These are phyloP conservation scores for Exophiala sideris DNA, from an alignment of 2,329 filamentous ascomycete species.

Conservation along the genomic window DNA sequence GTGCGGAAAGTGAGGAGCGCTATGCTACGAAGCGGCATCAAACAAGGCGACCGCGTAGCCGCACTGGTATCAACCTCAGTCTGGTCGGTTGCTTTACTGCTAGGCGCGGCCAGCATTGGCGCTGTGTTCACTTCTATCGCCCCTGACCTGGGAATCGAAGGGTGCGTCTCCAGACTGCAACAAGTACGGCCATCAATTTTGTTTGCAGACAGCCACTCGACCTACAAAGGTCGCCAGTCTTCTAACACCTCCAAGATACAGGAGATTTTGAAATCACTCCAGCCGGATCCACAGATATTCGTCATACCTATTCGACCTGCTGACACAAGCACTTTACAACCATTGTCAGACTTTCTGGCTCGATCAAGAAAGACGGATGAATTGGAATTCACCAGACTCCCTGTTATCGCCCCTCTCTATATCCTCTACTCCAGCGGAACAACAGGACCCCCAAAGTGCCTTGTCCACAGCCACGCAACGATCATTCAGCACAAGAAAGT, in stretches of 20 bases:
- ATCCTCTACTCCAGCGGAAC: constrained; percentile 45
- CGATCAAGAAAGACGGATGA: constrained; percentile 30
- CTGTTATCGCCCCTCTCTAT: constrained; percentile 42
- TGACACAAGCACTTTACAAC: background rate
- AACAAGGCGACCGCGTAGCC: constrained; percentile 39
- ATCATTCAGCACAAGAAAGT: constrained; percentile 45
- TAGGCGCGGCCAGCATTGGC: constrained; percentile 40
- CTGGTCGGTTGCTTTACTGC: constrained; percentile 40
- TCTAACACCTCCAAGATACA: constrained; percentile 9
- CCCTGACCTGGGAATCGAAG: constrained; percentile 38
- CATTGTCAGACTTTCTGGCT: constrained; percentile 29
- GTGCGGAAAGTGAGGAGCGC: constrained; percentile 39
- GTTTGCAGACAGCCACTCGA: constrained; percentile 40
- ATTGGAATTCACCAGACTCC: constrained; percentile 37
- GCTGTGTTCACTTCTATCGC: constrained; percentile 44
- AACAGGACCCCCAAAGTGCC: constrained; percentile 43
- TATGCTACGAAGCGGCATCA: constrained; percentile 36
- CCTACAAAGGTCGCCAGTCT: constrained; percentile 14
- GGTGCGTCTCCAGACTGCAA: constrained; percentile 36
- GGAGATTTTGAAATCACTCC: constrained; percentile 2
- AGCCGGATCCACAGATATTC: constrained; percentile 3
- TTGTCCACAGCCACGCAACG: constrained; percentile 43
- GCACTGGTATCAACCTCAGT: constrained; percentile 43
- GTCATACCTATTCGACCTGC: background rate
- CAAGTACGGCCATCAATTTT: constrained; percentile 40